Base-by-base conservation (phyloP, 257 asterid genomes). In the Mitragyna speciosa region DNA sequence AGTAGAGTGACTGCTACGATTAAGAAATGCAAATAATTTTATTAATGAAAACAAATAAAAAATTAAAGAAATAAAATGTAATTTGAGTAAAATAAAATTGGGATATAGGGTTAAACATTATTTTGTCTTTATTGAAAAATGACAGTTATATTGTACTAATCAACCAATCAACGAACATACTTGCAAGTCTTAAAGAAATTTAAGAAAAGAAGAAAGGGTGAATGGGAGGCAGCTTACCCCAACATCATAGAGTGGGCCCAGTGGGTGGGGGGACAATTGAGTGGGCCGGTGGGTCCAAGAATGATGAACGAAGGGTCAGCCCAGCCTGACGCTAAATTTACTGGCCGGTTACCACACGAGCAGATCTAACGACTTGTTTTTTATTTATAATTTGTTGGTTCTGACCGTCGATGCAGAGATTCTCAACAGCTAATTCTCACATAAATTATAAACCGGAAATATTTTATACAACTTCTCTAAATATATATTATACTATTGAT, bases 331-430 rank as follows among this genome's bases (percentile, higher is more conserved):
- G 72, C 72, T 51, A 22, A 69, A 61, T 65, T 16, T 30, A 15
- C 63, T 16, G 20, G 66, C 76, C 79, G 70, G 20, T 85, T 58
- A 74, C 87, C 81, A 73, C 87, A 86, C 86, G 81, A 74, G 77
- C 84, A 83, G 83, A 86, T 83, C 82, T 47, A 81, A 70, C 71
- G 31, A 61, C 79, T 70, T 47, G 69, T 65, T 41, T 65, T 41
- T 52, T 31, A 9, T 73, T 45, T 63, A 14, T 19, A 56, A 48
- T 48, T 12, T 56, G 14, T 39, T 9, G 48, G 59, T 73, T 66
- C 64, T 28, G 39, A 48, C 56, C 5, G 39, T 59, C 45, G 66
- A 79, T 72, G 30, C 64, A 30, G 33, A 61, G 67, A 48, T 77
- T 70, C 81, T 71, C 78, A 45, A 33, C 70, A 67, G 59, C 76